Base-by-base conservation (phyloP, 1,284 basidiomycete species). In the Cystobasidium pallidum region DNA sequence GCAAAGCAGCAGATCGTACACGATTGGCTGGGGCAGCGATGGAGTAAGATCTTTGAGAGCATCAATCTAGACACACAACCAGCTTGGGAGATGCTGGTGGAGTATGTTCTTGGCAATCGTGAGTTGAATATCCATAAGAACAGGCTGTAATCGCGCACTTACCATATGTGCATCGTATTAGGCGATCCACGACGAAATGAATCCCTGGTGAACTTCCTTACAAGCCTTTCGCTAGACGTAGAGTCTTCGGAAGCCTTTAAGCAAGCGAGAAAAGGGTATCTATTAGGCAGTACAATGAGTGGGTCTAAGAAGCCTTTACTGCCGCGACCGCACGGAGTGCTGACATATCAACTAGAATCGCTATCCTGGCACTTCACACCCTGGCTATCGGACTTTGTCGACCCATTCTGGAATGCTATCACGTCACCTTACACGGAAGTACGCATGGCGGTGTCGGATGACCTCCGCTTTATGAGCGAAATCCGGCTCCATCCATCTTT, bases 171-270 rank as follows among this genome's bases (percentile, higher is more conserved):
- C 85, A 88, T 79, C 81, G 30, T 84, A 75, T 85, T 89, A 68
- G 86, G 92, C 39, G 95, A 99, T 82, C 94, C 93, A 45, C 89
- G 94, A 34, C 87, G 95, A 24, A 88, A 88, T 77, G 84, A 87
- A 73, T 86, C 87, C 2, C 82, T 99, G 32, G 84, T 96, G 41
- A 85, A 91, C 76, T 96, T 91, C 86, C 86, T 94, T 28, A 79
- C 78, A 10, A 65, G 67, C 32, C 59, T 78, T 7, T 70, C 72
- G 39, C 66, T 79, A 39, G 77, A 79, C 62, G 49, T 74, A 8
- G 78, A 79, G 2, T 76, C 77, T 41, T 73, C 70, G 1, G 76
- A 79, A 61, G 79, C 79, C 2, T 80, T 80, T 76, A 76, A 76
- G 61, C 75, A 77, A 21, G 75, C 77, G 11, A 77, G 79, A 70